A percentile compares a stretch with the other conserved stretches of the same genome.
Conservation (phyloP, 2,329 filamentous ascomycete genomes). For the Cytospora piceicola region DNA sequence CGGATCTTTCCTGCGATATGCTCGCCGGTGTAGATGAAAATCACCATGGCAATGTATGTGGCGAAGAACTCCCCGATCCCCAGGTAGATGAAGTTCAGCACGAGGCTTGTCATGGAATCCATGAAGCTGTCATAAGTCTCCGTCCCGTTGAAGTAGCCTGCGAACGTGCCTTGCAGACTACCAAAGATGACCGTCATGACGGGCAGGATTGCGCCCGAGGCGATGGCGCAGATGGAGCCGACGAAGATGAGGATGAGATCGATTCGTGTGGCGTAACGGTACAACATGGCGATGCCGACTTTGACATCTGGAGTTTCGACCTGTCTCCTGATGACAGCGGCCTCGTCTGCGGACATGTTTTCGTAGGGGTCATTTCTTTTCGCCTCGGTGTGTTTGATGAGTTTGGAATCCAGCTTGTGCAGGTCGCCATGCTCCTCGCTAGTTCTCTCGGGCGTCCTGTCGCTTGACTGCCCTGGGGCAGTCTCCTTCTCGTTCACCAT, state of each 20-base stretch:
- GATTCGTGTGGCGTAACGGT: constrained; percentile 68
- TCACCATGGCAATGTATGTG: constrained; percentile 79
- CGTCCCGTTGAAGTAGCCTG: constrained; percentile 59
- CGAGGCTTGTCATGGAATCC: constrained; percentile 61
- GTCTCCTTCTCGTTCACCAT: constrained; percentile 9
- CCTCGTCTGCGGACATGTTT: constrained; percentile 69
- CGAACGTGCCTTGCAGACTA: constrained; percentile 72
- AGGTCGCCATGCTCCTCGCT: constrained; percentile 33
- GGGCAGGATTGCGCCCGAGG: constrained; percentile 74
- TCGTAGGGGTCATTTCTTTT: constrained; percentile 59
- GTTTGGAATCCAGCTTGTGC: constrained; percentile 50
- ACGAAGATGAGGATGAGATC: constrained; percentile 68
- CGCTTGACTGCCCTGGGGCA: background rate
- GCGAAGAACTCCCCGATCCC: constrained; percentile 79
- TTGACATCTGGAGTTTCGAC: constrained; percentile 66
- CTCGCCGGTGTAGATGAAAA: constrained; percentile 87
- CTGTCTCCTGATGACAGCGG: constrained; percentile 69
- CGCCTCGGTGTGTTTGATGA: constrained; percentile 42
- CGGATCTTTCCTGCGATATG: constrained; percentile 79
- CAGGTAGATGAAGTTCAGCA: constrained; percentile 85
- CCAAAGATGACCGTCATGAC: constrained; percentile 85
- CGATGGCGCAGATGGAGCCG: constrained; percentile 67
- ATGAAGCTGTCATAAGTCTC: constrained; percentile 61
- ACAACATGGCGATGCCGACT: constrained; percentile 67
- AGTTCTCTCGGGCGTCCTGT: background rate